Base-by-base conservation (phyloP, 116 monocot species). In the Dioscorea cayenensis region DNA sequence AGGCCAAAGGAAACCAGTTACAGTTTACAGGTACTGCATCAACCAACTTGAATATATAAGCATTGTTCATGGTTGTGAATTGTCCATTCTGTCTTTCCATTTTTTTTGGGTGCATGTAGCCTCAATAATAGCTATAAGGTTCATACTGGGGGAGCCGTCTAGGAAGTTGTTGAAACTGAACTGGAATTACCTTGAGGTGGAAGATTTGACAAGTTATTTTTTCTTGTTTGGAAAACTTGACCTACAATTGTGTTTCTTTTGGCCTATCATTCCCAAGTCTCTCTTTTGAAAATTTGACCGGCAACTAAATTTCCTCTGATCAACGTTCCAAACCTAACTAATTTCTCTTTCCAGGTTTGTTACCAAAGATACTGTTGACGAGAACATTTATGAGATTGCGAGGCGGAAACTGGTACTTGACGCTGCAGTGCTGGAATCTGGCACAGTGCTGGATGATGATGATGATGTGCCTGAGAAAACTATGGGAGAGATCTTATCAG, bases 401-500 rank as follows among this genome's bases (percentile, higher is more conserved):
- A 85, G 85, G 71, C 32, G 96, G 67, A 96, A 96, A 77, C 84
- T 96, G 67, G 78, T 96, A 20, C 60, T 96, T 64, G 96, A 96
- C 88, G 96, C 96, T 64, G 96, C 92, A 49, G 86, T 96, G 21
- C 87, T 96, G 8, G 81, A 95, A 60, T 81, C 85, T 43, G 82
- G 90, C 65, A 65, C 76, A 28, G 85, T 75, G 49, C 27, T 84
- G 25, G 77, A 80, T 62, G 68, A 92, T 71, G 75, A 69, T n/a
- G 75, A 75, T 59, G 92, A 90, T 73, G 75, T 92, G 32, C 84
- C 92, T 7, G 92, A 96, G 84, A 89, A 81, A 76, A 96, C 92
- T n/a, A 96, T 96, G 92, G 96, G 92, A 51, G 92, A 96, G 78
- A 96, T 96, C 61, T 70, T 92, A 21, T 85, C 95, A 23, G 75